Evolutionary conservation across 208 protist species (phyloP), one percentile per base, ranked within the genome.

Genomic region (Wallacemonas collosoma): DNA sequence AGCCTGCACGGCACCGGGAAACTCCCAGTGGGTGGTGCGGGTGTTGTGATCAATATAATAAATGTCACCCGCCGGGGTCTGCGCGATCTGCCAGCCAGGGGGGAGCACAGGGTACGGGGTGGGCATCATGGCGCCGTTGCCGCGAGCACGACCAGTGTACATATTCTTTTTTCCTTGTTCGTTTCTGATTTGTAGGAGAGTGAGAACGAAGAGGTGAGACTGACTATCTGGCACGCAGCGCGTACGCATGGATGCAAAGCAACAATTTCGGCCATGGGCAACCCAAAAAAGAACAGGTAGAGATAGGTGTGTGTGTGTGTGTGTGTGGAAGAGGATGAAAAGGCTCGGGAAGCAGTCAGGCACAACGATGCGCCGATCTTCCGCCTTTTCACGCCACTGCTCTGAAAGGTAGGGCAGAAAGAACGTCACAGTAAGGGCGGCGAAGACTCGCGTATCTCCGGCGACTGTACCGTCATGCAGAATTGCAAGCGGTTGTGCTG

Each of bases 41-140:
- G 87, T 94, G 80, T 96, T 94, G 81, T 96, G 89, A 74, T 96
- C 91, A 61, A 96, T 93, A 82, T 92, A 96, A 75, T 96, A 96
- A 36, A 84, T 40, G 26, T 93, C 82, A 43, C 87, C 88, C 39
- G 79, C 78, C 6, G 63, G 63, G 9, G 89, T 93, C 75, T 84
- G 89, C 44, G 89, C 87, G 63, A 86, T 75, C 80, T 96, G 87
- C 91, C 91, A 96, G 14, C 91, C 91, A 43, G 77, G 77, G 50
- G 91, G 91, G 53, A 96, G 86, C 60, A 68, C 66, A 17, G 81
- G 79, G 35, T 69, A 69, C 17, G 64, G 17, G n/a, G 45, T 39
- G 51, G 64, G 51, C 64, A 69, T 69, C 64, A 69, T 69, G 7
- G 43, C 4, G 15, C 60, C 43, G 26, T 63, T 63, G 44, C 60